phyloP scores from a whole-genome alignment of 169 alveolate genomes.

The Cryptosporidium ubiquitum region DNA sequence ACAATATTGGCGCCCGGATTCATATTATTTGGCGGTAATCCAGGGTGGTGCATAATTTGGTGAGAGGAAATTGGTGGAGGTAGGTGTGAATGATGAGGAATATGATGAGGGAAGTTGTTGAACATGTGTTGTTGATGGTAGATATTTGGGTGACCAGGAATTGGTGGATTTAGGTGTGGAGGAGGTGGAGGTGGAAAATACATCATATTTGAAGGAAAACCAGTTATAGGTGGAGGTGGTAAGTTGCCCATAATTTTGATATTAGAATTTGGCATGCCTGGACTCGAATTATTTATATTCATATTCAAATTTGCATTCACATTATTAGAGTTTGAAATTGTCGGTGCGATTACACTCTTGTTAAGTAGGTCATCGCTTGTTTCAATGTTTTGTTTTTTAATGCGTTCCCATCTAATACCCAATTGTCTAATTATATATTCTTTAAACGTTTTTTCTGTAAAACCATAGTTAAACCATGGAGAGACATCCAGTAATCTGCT shows the following conservation, averaged over 20 bases:
- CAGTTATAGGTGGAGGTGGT: background rate
- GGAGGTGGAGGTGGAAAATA: conserved; percentile 1
- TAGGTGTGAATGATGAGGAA: background rate
- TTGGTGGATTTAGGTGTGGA: background rate
- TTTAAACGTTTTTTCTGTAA: conserved; percentile 58
- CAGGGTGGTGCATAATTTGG: conserved; percentile 2
- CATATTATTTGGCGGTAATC: background rate
- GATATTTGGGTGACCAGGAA: conserved; percentile 2
- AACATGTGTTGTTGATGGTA: background rate
- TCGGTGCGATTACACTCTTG: background rate
- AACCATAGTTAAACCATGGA: conserved; percentile 67
- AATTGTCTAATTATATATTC: conserved; percentile 62
- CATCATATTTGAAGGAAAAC: background rate
- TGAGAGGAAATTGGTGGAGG: background rate
- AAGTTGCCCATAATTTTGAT: background rate
- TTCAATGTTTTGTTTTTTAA: conserved; percentile 60
- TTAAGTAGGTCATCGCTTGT: conserved; percentile 38
- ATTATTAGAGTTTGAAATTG: background rate
- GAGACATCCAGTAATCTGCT: conserved; percentile 62
- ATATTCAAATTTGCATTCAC: background rate
- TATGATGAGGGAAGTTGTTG: background rate
- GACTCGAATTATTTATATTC: background rate
- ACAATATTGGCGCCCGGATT: background rate
- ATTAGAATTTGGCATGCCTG: background rate
- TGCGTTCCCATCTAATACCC: conserved; percentile 63